Base-by-base conservation (phyloP, 495 filamentous ascomycete genomes). In the Penicillium pancosmium region DNA sequence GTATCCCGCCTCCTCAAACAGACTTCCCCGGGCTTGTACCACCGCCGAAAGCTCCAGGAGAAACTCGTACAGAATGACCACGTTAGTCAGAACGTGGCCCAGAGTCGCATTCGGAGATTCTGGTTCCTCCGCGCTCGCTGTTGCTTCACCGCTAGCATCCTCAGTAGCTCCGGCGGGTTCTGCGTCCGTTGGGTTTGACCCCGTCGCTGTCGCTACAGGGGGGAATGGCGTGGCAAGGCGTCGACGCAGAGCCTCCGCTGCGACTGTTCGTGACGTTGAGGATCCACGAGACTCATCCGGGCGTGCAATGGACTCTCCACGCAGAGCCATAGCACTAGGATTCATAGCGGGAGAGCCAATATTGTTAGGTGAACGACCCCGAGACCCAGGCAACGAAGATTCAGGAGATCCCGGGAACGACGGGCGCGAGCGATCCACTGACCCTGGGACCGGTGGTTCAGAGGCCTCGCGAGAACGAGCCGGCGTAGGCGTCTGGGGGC, bases 41-140 rank as follows among this genome's bases (percentile, higher is more conserved):
- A 96, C 73, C 9, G 93, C 93, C 3, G 91, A 88, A 36, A 98
- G 69, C 74, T 98, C 94, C 44, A 98, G 77, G 6, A 97, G 73
- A 70, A 98, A 98, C 61, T 95, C 91, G 69, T 88, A 79, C 33
- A 81, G 57, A 16, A 82, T 78, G 18, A 83, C 73, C 38, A 79
- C 75, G 62, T 85, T 82, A 6, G 94, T 97, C 53, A 98, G 76
- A 2, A 98, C 82, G 70, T 98, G 92, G 51, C 90, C 90, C 5
- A 98, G 81, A 15, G 86, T 93, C 12, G 88, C 78, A 0, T 60
- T 51, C 13, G 65, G 59, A 4, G 64, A 65, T 1, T 40, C 41
- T 36, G 48, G 50, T 27, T 73, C 67, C 33, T 69, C 70, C 21
- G 73, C 66, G 18, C 71, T 60, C 47, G 70, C 70, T 21, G 73